Evolutionary conservation across 768 basidiomycete genomes (phyloP).

Genomic region (Inosperma sp.): DNA sequence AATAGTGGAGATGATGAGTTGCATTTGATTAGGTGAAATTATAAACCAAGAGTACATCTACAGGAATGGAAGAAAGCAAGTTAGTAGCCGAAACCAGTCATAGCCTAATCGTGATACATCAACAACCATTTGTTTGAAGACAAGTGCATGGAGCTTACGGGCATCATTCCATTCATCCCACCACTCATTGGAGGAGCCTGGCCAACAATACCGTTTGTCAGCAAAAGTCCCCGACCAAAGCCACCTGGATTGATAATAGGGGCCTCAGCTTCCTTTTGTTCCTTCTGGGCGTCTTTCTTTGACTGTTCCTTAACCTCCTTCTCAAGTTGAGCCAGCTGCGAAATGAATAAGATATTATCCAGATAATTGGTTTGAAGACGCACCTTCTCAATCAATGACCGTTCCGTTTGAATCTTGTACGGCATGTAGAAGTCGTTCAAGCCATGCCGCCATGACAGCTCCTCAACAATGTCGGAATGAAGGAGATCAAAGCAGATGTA

Average conservation of each 20-base stretch:
- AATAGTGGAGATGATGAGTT: background rate
- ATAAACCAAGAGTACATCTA: constrained; percentile 31
- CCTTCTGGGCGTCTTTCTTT: constrained; percentile 84
- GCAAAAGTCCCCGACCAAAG: constrained; percentile 49
- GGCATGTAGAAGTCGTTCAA: constrained; percentile 98
- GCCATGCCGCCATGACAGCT: constrained; percentile 93
- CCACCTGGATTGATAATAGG: constrained; percentile 86
- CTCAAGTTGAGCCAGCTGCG: constrained; percentile 54
- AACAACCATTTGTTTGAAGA: background rate
- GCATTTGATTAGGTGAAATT: constrained; percentile 12
- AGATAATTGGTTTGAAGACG: constrained; percentile 21
- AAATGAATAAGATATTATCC: background rate
- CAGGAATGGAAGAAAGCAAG: constrained; percentile 23
- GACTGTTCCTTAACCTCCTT: constrained; percentile 86
- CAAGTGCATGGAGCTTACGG: constrained; percentile 42
- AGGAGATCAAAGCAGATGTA: constrained; percentile 96
- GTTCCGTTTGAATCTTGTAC: constrained; percentile 84
- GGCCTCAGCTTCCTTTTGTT: constrained; percentile 80
- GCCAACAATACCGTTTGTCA: constrained; percentile 70
- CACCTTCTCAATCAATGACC: constrained; percentile 70
- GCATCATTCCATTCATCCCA: constrained; percentile 61
- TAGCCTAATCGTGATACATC: constrained; percentile 35
- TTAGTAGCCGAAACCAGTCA: constrained; percentile 59
- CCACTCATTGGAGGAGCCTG: constrained; percentile 49
- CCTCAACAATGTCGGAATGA: constrained; percentile 87